These are phyloP conservation scores for Trametes elegans DNA, from an alignment of 768 basidiomycete genomes.

Conservation along the genomic window DNA sequence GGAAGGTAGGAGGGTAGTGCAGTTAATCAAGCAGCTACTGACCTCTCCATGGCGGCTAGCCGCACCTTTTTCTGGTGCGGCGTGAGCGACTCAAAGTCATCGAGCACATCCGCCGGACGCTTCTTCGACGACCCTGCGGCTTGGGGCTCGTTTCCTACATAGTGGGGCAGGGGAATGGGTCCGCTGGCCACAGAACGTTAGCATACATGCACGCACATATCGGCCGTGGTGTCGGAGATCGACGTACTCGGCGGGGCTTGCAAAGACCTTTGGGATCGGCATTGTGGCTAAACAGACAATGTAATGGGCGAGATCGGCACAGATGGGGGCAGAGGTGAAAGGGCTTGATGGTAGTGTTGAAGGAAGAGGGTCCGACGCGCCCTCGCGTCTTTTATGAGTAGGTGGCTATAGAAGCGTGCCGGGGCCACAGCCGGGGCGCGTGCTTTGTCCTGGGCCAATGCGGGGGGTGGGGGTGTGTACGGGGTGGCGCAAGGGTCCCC, in stretches of 20 bases:
- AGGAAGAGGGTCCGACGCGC: not conserved
- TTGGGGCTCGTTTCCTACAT: not conserved
- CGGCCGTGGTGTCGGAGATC: not conserved
- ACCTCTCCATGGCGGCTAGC: not conserved
- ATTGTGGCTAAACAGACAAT: not conserved
- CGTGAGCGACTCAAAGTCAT: not conserved
- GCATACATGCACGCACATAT: not conserved
- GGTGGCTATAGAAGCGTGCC: not conserved
- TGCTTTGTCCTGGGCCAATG: conserved; percentile 8
- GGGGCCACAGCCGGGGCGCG: not conserved
- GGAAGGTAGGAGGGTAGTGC: not conserved
- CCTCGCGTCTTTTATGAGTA: not conserved
- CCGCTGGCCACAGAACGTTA: not conserved
- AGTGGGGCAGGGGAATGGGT: not conserved
- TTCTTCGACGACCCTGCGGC: not conserved
- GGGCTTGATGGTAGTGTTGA: not conserved
- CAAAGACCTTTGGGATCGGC: conserved; percentile 8
- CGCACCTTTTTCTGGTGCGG: not conserved
- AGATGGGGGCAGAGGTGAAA: not conserved
- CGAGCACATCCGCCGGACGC: conserved; percentile 12
- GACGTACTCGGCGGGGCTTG: not conserved
- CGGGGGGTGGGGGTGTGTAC: not conserved
- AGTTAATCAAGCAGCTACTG: not conserved
- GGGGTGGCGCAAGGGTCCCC: not conserved
- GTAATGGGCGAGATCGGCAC: not conserved